Evolutionary conservation across 2,329 filamentous ascomycete species (phyloP), one percentile per base, ranked within the genome.

Genomic region (Aurifilum marmelostoma): DNA sequence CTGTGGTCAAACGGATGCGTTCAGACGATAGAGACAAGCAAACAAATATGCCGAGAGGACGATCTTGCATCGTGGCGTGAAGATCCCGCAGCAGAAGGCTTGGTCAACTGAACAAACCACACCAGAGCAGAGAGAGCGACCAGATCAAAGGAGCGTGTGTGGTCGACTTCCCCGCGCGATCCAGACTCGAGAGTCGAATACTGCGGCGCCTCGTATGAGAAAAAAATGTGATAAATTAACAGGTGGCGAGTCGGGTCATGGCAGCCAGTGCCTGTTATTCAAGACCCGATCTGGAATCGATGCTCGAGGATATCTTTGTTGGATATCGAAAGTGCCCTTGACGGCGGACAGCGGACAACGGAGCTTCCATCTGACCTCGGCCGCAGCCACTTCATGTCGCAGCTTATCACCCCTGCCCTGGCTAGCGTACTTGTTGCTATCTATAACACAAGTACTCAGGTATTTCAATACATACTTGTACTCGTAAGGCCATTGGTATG

Each of bases 241-340:
- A n/a, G 50, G 21, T 18, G 34, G 6, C 12, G 14, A 21, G 18
- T 56, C 47, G 14, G 27, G 9, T 27, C 63, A 27, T 24, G 63
- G n/a, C 63, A 60, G 39, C 56, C 27, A 60, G 41, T 43, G 65
- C 56, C 65, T 29, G 37, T 50, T 62, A 70, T 70, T 70, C 65
- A 70, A 47, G 21, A 63, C 68, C 68, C 63, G 47, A 67, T 54
- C 61, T 43, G 68, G 68, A 65, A 62, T 41, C 39, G 56, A 39
- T 66, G 39, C 37, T 29, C 27, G 39, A 61, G 32, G 52, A 21
- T 43, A 56, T 50, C 65, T 67, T 67, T 67, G 58, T 67, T 67
- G 56, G 16, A 64, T 61, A 24, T 14, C 52, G 29, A 54, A 54
- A 54, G 50, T 34, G 18, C 21, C n/a, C 59, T 60, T 37, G 34